phyloP scores from a whole-genome alignment of 768 basidiomycete genomes.

The Naganishia kalamii region DNA sequence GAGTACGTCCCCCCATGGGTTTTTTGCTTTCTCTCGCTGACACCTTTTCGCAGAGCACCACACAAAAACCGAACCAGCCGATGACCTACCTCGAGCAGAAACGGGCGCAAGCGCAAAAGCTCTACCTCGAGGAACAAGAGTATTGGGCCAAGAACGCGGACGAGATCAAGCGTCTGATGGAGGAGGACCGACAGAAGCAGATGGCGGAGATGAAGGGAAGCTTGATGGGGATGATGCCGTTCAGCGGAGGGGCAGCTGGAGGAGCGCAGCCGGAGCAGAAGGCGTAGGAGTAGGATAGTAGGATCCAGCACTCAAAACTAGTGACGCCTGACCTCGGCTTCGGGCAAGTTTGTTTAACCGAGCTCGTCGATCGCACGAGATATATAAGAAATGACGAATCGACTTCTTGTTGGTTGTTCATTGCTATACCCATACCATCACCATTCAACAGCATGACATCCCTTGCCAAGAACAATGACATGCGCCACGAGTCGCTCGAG shows the following conservation, averaged over 20 bases:
- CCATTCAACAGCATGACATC: background rate
- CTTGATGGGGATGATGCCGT: constrained; percentile 29
- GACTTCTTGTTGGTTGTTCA: background rate
- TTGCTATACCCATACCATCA: background rate
- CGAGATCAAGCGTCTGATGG: constrained; percentile 44
- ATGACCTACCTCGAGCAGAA: constrained; percentile 47
- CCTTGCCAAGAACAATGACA: constrained; percentile 11
- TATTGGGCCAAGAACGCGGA: constrained; percentile 45
- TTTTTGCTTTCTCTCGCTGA: background rate
- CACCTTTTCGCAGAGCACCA: constrained; percentile 28
- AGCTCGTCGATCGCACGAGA: background rate
- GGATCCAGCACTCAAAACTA: too few species aligned
- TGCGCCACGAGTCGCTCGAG: constrained; percentile 23
- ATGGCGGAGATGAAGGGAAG: constrained; percentile 46
- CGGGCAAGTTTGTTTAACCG: too few species aligned
- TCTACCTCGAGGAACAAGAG: constrained; percentile 45
- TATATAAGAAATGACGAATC: background rate
- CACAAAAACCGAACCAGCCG: constrained; percentile 38
- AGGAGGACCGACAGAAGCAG: constrained; percentile 46
- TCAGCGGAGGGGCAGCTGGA: background rate
- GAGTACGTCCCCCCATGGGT: constrained; percentile 28
- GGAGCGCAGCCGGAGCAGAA: background rate
- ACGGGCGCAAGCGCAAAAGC: constrained; percentile 42
- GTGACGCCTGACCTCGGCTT: too few species aligned
- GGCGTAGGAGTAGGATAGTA: background rate